phyloP scores from a whole-genome alignment of 164 flowering plant genomes.

The Vitis rotundifolia region DNA sequence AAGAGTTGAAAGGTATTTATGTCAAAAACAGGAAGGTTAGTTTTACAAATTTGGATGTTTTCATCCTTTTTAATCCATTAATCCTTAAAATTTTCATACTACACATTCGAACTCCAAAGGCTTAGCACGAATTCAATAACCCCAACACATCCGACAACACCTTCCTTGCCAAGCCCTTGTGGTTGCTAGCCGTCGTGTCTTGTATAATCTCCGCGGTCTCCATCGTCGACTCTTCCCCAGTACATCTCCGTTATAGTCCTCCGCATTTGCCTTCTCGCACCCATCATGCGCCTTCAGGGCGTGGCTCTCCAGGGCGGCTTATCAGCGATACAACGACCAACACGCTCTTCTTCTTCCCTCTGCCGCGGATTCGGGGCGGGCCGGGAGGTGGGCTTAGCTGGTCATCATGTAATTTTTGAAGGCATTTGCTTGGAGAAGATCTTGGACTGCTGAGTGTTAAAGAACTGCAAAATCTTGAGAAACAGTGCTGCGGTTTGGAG shows the following conservation, averaged over 20 bases:
- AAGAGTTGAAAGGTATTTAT: too few species aligned
- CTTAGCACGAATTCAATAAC: slow-evolving; percentile 72
- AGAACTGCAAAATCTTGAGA: slow-evolving; percentile 87
- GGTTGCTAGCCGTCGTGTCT: slow-evolving; percentile 11
- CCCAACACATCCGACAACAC: slow-evolving; percentile 84
- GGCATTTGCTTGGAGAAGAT: slow-evolving; percentile 97
- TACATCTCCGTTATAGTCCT: background rate
- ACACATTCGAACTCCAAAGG: slow-evolving; percentile 70
- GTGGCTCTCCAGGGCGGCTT: background rate
- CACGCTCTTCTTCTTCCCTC: slow-evolving; percentile 32
- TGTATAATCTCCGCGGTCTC: background rate
- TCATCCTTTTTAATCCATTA: too few species aligned
- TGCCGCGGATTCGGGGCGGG: background rate
- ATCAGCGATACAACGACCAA: slow-evolving; percentile 3
- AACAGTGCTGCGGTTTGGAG: too few species aligned
- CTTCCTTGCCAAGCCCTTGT: slow-evolving; percentile 66
- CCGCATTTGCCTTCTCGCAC: slow-evolving; percentile 1
- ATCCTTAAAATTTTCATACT: background rate
- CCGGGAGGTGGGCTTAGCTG: too few species aligned
- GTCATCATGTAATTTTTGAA: slow-evolving; percentile 7
- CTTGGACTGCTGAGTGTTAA: slow-evolving; percentile 79
- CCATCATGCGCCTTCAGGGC: background rate
- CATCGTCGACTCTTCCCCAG: background rate
- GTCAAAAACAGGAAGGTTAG: too few species aligned
- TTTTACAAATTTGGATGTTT: too few species aligned